Conservation (phyloP, 805 yeast species). For the Yarrowia sp. region DNA sequence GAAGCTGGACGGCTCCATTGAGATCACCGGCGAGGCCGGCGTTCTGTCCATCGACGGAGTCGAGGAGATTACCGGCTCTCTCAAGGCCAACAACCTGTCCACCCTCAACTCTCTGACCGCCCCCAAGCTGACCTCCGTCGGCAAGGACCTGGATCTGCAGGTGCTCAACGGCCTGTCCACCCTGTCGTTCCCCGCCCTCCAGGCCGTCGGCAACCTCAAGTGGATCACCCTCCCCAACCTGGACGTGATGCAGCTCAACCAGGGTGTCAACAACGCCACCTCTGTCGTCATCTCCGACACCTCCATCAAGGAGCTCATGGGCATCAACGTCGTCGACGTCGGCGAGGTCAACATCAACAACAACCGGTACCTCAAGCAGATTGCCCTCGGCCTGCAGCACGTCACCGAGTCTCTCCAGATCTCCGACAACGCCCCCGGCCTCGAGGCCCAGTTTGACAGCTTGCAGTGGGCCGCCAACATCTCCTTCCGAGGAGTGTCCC, state of each 20-base stretch:
- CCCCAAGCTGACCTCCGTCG: slow-evolving; percentile 74
- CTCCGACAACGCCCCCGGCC: slow-evolving; percentile 83
- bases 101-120: slow-evolving; percentile 72
- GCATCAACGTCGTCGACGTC: slow-evolving; percentile 52
- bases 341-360: slow-evolving; percentile 75
- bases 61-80: slow-evolving; percentile 76
- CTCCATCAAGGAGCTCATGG: slow-evolving; percentile 51
- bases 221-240: slow-evolving; percentile 90
- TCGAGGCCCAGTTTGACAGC: slow-evolving; percentile 60
- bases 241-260: slow-evolving; percentile 66
- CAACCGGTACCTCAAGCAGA: slow-evolving; percentile 72
- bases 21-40: slow-evolving; percentile 69
- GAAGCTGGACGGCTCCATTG: slow-evolving; percentile 80
- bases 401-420: slow-evolving; percentile 79
- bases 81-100: slow-evolving; percentile 71
- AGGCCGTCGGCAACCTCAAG: slow-evolving; percentile 75
- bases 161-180: slow-evolving; percentile 69
- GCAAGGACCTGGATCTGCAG: slow-evolving; percentile 69
- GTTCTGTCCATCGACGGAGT: slow-evolving; percentile 68
- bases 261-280: slow-evolving; percentile 76
- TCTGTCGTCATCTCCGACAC: slow-evolving; percentile 60
- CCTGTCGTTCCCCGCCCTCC: slow-evolving; percentile 77
- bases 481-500: slow-evolving; percentile 78
- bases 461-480: slow-evolving; percentile 88
- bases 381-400: slow-evolving; percentile 72